phyloP scores from a whole-genome alignment of 768 basidiomycete species.

The Chlorophyllum brunneum region DNA sequence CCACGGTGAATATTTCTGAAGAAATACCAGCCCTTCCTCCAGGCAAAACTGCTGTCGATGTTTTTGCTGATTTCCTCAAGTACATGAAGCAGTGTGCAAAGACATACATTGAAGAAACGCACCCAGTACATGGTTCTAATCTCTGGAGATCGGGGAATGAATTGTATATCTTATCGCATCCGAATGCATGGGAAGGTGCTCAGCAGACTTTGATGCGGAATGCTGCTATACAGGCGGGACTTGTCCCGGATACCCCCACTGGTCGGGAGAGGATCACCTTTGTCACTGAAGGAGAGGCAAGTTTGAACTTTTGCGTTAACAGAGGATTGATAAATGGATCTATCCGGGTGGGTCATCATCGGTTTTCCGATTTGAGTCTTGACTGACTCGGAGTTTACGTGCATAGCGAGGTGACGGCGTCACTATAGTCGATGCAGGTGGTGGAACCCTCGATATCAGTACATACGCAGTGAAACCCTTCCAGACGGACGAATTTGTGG shows the following conservation, averaged over 20 bases:
- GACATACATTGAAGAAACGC: slow-evolving; percentile 34
- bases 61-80: slow-evolving; percentile 38
- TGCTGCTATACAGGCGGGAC: slow-evolving; percentile 42
- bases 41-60: slow-evolving; percentile 28
- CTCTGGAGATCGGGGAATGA: slow-evolving; percentile 23
- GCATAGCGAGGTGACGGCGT: slow-evolving; percentile 40
- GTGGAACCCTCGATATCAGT: slow-evolving; percentile 58
- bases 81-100: slow-evolving; percentile 35
- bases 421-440: slow-evolving; percentile 58
- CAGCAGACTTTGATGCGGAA: slow-evolving; percentile 47
- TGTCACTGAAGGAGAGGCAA: slow-evolving; percentile 54
- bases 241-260: slow-evolving; percentile 29
- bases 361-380: neutral
- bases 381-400: neutral
- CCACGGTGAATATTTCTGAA: neutral
- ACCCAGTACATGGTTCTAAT: slow-evolving; percentile 30
- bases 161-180: slow-evolving; percentile 43
- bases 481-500: slow-evolving; percentile 26
- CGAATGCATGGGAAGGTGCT: slow-evolving; percentile 52
- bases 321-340: slow-evolving; percentile 12
- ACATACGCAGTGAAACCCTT: slow-evolving; percentile 36
- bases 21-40: slow-evolving; percentile 27
- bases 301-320: slow-evolving; percentile 43
- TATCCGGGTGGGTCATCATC: slow-evolving; percentile 4
- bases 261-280: slow-evolving; percentile 39